A percentile compares a stretch with the other conserved stretches of the same genome.
These are phyloP conservation scores for Fusarium annulatum DNA, from an alignment of 2,329 filamentous ascomycete species.

Conservation along the genomic window DNA sequence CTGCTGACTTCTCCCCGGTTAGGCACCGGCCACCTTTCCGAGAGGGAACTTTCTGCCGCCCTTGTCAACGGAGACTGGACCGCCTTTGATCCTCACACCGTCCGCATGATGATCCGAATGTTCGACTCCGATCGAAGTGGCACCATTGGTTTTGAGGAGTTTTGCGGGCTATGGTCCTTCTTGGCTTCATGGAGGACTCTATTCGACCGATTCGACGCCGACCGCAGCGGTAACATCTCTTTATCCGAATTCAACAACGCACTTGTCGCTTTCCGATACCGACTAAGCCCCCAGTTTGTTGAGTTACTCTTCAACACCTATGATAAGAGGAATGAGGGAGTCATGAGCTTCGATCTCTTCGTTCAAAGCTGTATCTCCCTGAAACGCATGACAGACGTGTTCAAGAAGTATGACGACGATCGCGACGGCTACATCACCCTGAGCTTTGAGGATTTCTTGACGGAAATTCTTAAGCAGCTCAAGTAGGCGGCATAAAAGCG, in stretches of 20 bases:
- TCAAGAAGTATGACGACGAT: slow-evolving; percentile 98
- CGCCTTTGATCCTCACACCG: slow-evolving; percentile 91
- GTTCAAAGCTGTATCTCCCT: slow-evolving; percentile 97
- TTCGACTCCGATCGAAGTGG: slow-evolving; percentile 93
- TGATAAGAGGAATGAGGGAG: slow-evolving; percentile 77
- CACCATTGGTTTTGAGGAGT: slow-evolving; percentile 93
- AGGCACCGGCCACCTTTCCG: slow-evolving; percentile 84
- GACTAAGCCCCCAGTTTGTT: slow-evolving; percentile 85
- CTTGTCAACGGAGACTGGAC: slow-evolving; percentile 98
- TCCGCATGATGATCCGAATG: slow-evolving; percentile 99
- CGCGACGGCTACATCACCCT: slow-evolving; percentile 91
- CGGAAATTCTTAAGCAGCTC: slow-evolving; percentile 72
- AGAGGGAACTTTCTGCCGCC: slow-evolving; percentile 86
- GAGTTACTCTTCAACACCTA: slow-evolving; percentile 88
- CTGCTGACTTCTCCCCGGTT: slow-evolving; percentile 25
- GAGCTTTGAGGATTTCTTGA: slow-evolving; percentile 84
- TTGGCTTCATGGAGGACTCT: slow-evolving; percentile 92
- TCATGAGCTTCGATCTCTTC: slow-evolving; percentile 94
- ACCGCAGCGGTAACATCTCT: slow-evolving; percentile 87
- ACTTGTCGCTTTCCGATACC: slow-evolving; percentile 91
- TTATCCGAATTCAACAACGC: slow-evolving; percentile 90
- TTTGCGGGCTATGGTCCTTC: slow-evolving; percentile 96
- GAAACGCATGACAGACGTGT: slow-evolving; percentile 99
- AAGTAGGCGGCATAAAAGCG: slow-evolving; percentile 51
- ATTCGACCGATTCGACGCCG: slow-evolving; percentile 94